Percentiles rank a stretch among this genome's conserved stretches.
Conservation (phyloP, 257 asterid genomes). For the Nicotiana sylvestris region DNA sequence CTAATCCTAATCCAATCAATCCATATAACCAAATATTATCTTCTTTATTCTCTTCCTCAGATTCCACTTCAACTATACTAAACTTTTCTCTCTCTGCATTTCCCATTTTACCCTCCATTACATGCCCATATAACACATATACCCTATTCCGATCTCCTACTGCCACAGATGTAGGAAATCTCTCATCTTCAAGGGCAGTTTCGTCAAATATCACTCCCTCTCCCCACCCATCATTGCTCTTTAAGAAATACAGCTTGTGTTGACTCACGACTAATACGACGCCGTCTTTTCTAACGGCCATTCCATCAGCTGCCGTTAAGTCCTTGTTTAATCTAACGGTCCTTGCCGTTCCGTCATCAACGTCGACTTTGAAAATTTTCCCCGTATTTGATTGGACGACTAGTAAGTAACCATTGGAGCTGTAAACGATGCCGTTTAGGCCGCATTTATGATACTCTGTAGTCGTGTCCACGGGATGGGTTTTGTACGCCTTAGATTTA, state of each 20-base stretch:
- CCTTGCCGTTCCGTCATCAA: conserved; percentile 59
- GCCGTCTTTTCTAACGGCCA: conserved; percentile 64
- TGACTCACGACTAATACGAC: conserved; percentile 61
- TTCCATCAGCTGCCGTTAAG: conserved; percentile 56
- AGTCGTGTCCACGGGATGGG: conserved; percentile 30
- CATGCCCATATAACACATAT: conserved; percentile 72
- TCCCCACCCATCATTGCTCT: conserved; percentile 77
- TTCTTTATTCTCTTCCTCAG: conserved; percentile 50
- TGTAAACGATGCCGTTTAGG: conserved; percentile 61
- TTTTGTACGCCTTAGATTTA: conserved; percentile 33
- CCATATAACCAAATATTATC: conserved; percentile 71
- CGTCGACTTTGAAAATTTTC: conserved; percentile 53
- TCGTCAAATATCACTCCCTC: conserved; percentile 80
- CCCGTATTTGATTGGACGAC: conserved; percentile 72
- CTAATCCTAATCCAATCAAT: conserved; percentile 67
- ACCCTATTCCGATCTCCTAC: conserved; percentile 66
- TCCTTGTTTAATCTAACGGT: conserved; percentile 47
- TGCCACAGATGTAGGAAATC: conserved; percentile 60
- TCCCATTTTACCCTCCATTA: conserved; percentile 52
- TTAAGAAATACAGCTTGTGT: conserved; percentile 43
- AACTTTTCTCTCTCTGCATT: conserved; percentile 49
- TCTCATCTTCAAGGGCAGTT: conserved; percentile 61
- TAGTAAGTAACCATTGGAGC: conserved; percentile 56
- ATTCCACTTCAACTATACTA: conserved; percentile 50
- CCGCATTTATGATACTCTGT: conserved; percentile 33